These are phyloP conservation scores for Eimeria necatrix DNA, from an alignment of 169 alveolate species.

Conservation along the genomic window DNA sequence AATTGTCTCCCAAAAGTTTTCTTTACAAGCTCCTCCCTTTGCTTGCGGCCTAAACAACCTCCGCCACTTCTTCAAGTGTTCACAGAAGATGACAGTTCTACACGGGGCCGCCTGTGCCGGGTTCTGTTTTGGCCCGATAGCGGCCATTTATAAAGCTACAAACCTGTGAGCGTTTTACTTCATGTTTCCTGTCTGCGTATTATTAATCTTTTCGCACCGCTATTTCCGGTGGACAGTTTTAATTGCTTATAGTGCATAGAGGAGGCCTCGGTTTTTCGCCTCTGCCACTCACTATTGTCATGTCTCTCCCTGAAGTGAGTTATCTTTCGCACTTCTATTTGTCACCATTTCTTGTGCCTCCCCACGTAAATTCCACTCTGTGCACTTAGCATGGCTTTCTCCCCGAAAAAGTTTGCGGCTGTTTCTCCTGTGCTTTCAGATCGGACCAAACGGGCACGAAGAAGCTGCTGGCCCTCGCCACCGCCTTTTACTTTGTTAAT, in stretches of 20 bases:
- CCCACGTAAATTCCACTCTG: neutral
- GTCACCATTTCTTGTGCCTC: neutral
- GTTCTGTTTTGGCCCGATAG: conserved; percentile 73
- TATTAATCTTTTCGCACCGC: no score
- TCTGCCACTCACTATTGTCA: no score
- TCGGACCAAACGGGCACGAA: conserved; percentile 77
- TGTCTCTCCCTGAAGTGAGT: neutral
- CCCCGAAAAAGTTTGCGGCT: no score
- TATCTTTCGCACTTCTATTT: neutral
- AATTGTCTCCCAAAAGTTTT: no score
- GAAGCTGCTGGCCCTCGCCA: conserved; percentile 56
- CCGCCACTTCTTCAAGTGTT: neutral
- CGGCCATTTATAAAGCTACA: conserved; percentile 71
- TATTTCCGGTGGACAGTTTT: no score
- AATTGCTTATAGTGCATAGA: no score
- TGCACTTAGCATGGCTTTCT: no score
- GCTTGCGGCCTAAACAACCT: neutral
- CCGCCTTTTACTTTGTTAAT: conserved; percentile 50
- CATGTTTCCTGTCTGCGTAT: neutral
- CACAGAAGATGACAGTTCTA: conserved; percentile 59
- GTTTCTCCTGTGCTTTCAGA: neutral
- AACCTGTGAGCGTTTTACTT: conserved; percentile 14
- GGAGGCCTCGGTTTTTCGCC: no score
- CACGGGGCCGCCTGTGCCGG: conserved; percentile 69
- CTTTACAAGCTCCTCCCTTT: neutral